A percentile compares a stretch with the other conserved stretches of the same genome.
phyloP scores from a whole-genome alignment of 352 stramenopile genomes.

The Phytopythium cucurbitacearum region DNA sequence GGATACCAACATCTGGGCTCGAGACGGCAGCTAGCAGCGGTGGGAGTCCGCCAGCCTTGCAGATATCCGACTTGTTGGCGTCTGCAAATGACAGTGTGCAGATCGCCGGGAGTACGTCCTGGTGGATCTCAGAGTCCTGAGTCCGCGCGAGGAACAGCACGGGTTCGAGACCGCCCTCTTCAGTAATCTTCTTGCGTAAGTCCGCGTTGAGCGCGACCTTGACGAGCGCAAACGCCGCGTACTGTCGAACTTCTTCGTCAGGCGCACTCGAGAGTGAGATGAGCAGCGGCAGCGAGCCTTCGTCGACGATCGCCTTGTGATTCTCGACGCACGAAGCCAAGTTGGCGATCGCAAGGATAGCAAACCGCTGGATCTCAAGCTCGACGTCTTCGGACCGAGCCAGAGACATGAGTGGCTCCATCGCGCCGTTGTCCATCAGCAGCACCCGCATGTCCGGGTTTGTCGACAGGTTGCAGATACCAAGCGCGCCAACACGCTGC shows the following conservation, averaged over 20 bases:
- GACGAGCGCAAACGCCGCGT: slow-evolving; percentile 93
- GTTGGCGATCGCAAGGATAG: slow-evolving; percentile 93
- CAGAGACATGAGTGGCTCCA: slow-evolving; percentile 95
- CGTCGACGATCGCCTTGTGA: slow-evolving; percentile 90
- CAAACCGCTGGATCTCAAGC: slow-evolving; percentile 93
- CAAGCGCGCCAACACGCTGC: slow-evolving; percentile 90
- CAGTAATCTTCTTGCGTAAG: slow-evolving; percentile 91
- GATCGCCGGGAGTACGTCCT: slow-evolving; percentile 89
- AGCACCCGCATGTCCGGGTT: slow-evolving; percentile 86
- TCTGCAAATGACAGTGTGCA: slow-evolving; percentile 91
- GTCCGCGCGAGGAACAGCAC: slow-evolving; percentile 95
- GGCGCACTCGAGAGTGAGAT: slow-evolving; percentile 94
- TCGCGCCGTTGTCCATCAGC: slow-evolving; percentile 91
- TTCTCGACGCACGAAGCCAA: slow-evolving; percentile 93
- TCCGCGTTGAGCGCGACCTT: slow-evolving; percentile 95
- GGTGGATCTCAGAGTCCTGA: slow-evolving; percentile 89
- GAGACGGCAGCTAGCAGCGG: slow-evolving; percentile 81
- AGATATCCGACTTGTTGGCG: slow-evolving; percentile 94
- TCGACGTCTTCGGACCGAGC: slow-evolving; percentile 93
- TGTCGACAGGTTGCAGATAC: slow-evolving; percentile 94
- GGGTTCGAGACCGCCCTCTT: slow-evolving; percentile 93
- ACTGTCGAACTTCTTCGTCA: slow-evolving; percentile 93
- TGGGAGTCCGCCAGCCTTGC: slow-evolving; percentile 89
- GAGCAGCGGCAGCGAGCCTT: slow-evolving; percentile 92
- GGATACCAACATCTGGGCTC: slow-evolving; percentile 69